Evolutionary conservation across 371 early-diverging fungal genomes (phyloP), one percentile per base, ranked within the genome.

Genomic region (Apophysomyces elegans): DNA sequence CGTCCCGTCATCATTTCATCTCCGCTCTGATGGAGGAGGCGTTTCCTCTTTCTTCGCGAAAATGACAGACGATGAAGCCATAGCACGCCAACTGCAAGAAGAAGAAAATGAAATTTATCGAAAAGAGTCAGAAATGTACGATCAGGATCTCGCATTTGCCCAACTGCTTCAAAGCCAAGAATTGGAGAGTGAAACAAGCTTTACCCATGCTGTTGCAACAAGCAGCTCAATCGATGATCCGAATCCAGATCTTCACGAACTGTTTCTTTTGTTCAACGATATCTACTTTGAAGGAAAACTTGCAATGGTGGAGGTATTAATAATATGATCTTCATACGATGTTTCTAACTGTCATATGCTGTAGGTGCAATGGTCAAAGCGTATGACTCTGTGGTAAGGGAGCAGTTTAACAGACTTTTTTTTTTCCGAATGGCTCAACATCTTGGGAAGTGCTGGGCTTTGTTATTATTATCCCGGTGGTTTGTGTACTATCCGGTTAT

Each of bases 361-460:
- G 11, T 61, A 73, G 73, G 58, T 73, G 47, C 66, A 68, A 36
- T 91, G 91, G 90, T 83, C 84, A 16, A 65, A 67, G 3, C 69
- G 79, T 35, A 88, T 91, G 89, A 87, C 89, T 21, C 68, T 76
- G 11, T 83, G 80, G 84, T 84, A 81, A 63, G 54, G 3, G 32
- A 26, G 32, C 32, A 73, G 9, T 8, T 37, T 62, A 14, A 37
- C 37, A 14, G 58, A 4, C 41, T 36, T 58, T 56, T 21, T 21
- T 3, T 26, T 26, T 26, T 26, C 32, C 32, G 32, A 26, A 26
- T 26, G 32, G 32, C 32, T 26, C 32, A 26, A 26, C 3, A 26
- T 2, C 3, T 26, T 26, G 32, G 2, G 2, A 60, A 80, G 87
- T 64, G 86, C 84, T 0, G 85, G 84, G 6, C 67, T 81, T 0